Conservation (phyloP, 257 asterid genomes). For the Hygrophila difformis region DNA sequence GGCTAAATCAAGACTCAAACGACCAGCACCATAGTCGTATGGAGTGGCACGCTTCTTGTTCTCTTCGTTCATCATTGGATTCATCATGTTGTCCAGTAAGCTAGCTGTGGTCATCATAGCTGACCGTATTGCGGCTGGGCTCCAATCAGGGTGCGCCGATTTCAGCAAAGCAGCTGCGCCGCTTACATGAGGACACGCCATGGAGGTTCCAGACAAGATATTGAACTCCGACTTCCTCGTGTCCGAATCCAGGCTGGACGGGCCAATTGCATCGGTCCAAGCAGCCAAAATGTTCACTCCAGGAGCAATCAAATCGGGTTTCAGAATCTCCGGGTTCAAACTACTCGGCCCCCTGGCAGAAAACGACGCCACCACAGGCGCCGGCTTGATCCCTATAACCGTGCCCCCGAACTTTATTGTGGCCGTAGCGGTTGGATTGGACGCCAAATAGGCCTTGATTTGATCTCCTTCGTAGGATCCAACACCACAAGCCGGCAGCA, state of each 20-base stretch:
- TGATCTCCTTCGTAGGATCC: constrained; percentile 72
- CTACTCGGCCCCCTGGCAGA: constrained; percentile 91
- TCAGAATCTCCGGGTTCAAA: constrained; percentile 73
- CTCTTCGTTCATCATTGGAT: constrained; percentile 63
- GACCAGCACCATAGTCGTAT: constrained; percentile 85
- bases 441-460: constrained; percentile 47
- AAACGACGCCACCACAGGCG: constrained; percentile 93
- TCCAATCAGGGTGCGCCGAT: constrained; percentile 97
- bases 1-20: constrained; percentile 71
- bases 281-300: constrained; percentile 93
- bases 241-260: constrained; percentile 76
- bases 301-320: constrained; percentile 89
- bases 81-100: constrained; percentile 37
- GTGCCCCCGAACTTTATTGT: constrained; percentile 70
- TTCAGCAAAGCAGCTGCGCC: constrained; percentile 96
- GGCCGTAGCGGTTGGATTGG: constrained; percentile 42
- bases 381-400: constrained; percentile 70
- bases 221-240: constrained; percentile 71
- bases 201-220: constrained; percentile 85
- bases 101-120: constrained; percentile 96
- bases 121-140: constrained; percentile 82
- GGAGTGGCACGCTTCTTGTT: constrained; percentile 69
- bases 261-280: constrained; percentile 92
- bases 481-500: constrained; percentile 73
- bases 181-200: constrained; percentile 97